These are phyloP conservation scores for Scopulariopsis brevicaulis DNA, from an alignment of 2,329 filamentous ascomycete species.

Conservation along the genomic window DNA sequence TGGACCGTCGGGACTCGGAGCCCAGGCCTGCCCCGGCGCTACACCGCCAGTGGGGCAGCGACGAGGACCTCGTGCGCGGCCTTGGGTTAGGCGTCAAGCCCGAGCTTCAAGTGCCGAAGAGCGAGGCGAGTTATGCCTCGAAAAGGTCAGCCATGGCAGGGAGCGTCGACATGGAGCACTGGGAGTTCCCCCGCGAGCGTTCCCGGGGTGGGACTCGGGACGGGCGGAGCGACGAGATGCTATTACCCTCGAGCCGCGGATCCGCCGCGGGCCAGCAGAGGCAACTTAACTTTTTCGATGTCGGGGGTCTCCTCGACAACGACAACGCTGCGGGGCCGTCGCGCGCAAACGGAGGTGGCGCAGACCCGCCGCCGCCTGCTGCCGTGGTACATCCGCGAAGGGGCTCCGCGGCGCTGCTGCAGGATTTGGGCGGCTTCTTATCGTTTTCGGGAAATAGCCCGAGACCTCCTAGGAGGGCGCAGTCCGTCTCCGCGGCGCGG, in stretches of 20 bases:
- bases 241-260: constrained; percentile 19
- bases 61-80: constrained; percentile 78
- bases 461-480: background rate
- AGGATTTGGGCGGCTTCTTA: constrained; percentile 41
- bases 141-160: constrained; percentile 13
- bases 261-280: background rate
- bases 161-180: constrained; percentile 24
- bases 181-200: constrained; percentile 29
- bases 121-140: background rate
- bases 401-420: constrained; percentile 45
- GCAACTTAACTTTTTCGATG: constrained; percentile 71
- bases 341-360: constrained; percentile 13
- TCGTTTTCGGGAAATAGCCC: background rate
- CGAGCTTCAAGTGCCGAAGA: constrained; percentile 8
- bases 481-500: background rate
- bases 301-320: constrained; percentile 61
- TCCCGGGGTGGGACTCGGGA: constrained; percentile 22
- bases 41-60: constrained; percentile 67
- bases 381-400: constrained; percentile 31
- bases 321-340: constrained; percentile 24
- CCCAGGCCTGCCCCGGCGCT: constrained; percentile 4
- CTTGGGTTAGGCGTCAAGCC: constrained; percentile 58
- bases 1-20: background rate
- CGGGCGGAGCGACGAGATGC: constrained; percentile 31
- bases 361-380: constrained; percentile 25